Evolutionary conservation across 1,284 basidiomycete species (phyloP).

Genomic region (Naganishia albida): DNA sequence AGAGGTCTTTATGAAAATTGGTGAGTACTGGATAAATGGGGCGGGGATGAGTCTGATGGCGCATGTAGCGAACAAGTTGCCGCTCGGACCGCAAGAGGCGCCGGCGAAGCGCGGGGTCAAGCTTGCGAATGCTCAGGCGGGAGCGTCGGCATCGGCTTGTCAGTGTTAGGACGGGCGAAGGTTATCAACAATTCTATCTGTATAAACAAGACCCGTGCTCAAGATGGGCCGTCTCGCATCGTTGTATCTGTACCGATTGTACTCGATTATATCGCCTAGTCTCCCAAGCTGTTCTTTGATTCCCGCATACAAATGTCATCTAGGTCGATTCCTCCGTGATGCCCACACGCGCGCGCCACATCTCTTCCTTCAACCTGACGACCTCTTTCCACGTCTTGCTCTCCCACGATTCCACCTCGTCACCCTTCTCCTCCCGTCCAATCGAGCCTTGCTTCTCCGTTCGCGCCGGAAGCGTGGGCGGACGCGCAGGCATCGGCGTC

Average conservation of each 20-base stretch:
- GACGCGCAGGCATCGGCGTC: neutral
- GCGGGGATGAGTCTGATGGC: neutral
- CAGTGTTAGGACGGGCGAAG: conserved; percentile 5
- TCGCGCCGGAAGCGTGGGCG: conserved; percentile 4
- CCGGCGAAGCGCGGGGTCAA: conserved; percentile 23
- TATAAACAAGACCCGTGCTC: neutral
- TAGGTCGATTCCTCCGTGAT: conserved; percentile 40
- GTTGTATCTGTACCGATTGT: neutral
- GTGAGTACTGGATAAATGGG: conserved; percentile 39
- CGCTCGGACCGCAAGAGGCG: conserved; percentile 41
- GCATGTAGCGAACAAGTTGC: conserved; percentile 47
- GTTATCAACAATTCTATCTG: neutral
- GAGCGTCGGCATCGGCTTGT: conserved; percentile 16
- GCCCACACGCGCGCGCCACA: conserved; percentile 85
- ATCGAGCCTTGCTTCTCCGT: conserved; percentile 39
- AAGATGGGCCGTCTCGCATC: neutral
- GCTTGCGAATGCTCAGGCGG: conserved; percentile 9
- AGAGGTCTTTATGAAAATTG: conserved; percentile 82
- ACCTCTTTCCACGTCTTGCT: conserved; percentile 85
- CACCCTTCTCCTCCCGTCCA: conserved; percentile 37
- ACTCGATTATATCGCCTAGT: neutral
- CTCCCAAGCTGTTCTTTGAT: neutral
- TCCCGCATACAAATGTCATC: conserved; percentile 1
- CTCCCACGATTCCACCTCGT: conserved; percentile 76
- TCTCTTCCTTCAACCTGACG: conserved; percentile 75